Evolutionary conservation across 2,329 filamentous ascomycete genomes (phyloP), one percentile per base, ranked within the genome.

Genomic region (Diaporthe batatas): DNA sequence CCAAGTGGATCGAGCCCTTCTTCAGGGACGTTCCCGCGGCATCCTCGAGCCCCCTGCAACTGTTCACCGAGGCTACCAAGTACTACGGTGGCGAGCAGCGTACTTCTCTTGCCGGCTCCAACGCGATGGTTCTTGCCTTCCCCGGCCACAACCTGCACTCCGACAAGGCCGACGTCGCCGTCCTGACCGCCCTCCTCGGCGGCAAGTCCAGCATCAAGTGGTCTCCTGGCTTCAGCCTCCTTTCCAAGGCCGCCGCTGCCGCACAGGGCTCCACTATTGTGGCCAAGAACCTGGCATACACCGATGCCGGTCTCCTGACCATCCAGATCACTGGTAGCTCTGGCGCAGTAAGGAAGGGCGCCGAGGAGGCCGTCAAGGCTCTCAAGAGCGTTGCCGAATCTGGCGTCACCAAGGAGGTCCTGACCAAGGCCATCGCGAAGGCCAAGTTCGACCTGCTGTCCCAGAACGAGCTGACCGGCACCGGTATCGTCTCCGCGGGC

Each of bases 41-140:
- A 76, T 81, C 88, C 75, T 83, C 84, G 77, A 84, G 85, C 80
- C 85, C 87, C 79, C 83, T 88, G 77, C 79, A 85, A 53, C 84
- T 93, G 76, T 88, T 90, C 81, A 85, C 86, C 75, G 84, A 90
- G 77, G 87, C 93, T 76, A 90, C 91, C 82, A 96, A 95, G 85
- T 99, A 98, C 91, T 93, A 91, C 81, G 96, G 96, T 83, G 97
- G 96, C 81, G 95, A 99, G 88, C 94, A 97, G 87, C 94, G 96
- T 78, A 93, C 93, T 77, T 88, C 93, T 76, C 93, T 94, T 83
- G 88, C 87, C 74, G 87, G 88, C 76, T 93, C 94, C 77, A 75
- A 97, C 86, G 89, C 95, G 55, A 83, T 98, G 78, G 93, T 98
- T 77, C 91, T 99, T 81, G 96, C 91, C 75, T 98, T 99, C 92